These are phyloP conservation scores for Aspergillus neoniger DNA, from an alignment of 2,329 filamentous ascomycete genomes.

Conservation along the genomic window DNA sequence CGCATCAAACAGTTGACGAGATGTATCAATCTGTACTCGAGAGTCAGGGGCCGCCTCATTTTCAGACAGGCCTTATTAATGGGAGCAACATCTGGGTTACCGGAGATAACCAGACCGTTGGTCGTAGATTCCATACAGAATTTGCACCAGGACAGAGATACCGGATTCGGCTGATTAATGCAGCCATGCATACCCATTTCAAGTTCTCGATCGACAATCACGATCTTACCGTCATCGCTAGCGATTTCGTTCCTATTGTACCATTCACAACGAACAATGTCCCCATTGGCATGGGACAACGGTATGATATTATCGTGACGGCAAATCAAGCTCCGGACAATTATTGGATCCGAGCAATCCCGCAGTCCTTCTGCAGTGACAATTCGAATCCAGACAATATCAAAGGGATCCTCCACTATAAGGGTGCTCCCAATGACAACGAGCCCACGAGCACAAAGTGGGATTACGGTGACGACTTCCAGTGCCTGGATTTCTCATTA, in stretches of 20 bases:
- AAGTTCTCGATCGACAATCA: constrained; percentile 57
- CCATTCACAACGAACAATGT: constrained; percentile 55
- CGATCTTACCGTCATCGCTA: constrained; percentile 58
- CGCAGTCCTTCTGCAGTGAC: constrained; percentile 45
- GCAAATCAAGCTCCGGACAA: constrained; percentile 27
- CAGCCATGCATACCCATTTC: constrained; percentile 28
- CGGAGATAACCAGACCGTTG: constrained; percentile 30
- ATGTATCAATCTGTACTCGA: constrained; percentile 24
- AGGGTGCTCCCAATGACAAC: constrained; percentile 22
- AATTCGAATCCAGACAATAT: constrained; percentile 49
- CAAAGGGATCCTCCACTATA: constrained; percentile 49
- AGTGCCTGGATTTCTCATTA: neutral
- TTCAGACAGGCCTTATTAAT: constrained; percentile 54
- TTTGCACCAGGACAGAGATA: constrained; percentile 43
- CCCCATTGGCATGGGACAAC: constrained; percentile 47
- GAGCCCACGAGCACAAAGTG: constrained; percentile 22
- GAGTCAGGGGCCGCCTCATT: constrained; percentile 22
- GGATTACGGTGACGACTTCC: constrained; percentile 28
- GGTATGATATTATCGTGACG: constrained; percentile 42
- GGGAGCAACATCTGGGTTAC: constrained; percentile 37
- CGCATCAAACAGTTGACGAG: constrained; percentile 27
- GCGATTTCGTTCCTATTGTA: constrained; percentile 60
- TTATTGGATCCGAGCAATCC: constrained; percentile 49
- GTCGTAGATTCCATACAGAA: constrained; percentile 48
- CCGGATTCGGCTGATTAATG: constrained; percentile 31